These are phyloP conservation scores for Wallacemonas sp. DNA, from an alignment of 208 protist genomes.

Conservation along the genomic window DNA sequence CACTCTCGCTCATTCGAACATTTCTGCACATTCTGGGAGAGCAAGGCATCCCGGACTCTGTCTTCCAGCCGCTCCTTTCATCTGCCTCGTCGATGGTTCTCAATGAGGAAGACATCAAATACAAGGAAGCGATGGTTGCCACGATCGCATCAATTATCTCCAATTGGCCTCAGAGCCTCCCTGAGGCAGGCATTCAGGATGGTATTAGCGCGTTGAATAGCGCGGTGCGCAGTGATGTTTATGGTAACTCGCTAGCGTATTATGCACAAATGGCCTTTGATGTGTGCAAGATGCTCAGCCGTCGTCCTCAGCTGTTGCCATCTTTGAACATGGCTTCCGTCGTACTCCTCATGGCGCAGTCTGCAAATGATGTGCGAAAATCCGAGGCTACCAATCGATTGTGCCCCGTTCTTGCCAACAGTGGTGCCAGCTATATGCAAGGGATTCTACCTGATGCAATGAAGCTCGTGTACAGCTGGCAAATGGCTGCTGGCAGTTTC, in stretches of 20 bases:
- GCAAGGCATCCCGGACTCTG: constrained; percentile 36
- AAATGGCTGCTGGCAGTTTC: constrained; percentile 42
- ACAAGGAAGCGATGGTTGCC: constrained; percentile 40
- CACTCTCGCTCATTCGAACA: constrained; percentile 40
- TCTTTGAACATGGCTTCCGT: constrained; percentile 50
- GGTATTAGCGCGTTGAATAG: constrained; percentile 48
- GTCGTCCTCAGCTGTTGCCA: constrained; percentile 27
- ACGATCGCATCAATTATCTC: constrained; percentile 34
- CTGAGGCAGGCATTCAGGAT: neutral
- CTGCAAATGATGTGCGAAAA: constrained; percentile 64
- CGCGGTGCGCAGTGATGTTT: constrained; percentile 69
- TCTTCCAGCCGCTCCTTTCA: constrained; percentile 38
- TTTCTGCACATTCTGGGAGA: constrained; percentile 45
- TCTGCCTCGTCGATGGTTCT: constrained; percentile 25
- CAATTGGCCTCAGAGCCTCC: constrained; percentile 18
- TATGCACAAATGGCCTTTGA: constrained; percentile 74
- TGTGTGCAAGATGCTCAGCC: constrained; percentile 46
- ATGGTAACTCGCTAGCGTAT: constrained; percentile 57
- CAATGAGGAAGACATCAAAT: constrained; percentile 47
- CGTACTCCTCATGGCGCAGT: constrained; percentile 53
- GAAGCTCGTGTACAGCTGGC: constrained; percentile 76
- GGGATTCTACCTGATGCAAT: constrained; percentile 39
- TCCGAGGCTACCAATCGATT: constrained; percentile 74
- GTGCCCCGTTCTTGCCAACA: constrained; percentile 42
- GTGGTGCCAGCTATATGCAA: constrained; percentile 30